Conservation (phyloP, 2,329 filamentous ascomycete genomes). For the Ophiostoma australiae region DNA sequence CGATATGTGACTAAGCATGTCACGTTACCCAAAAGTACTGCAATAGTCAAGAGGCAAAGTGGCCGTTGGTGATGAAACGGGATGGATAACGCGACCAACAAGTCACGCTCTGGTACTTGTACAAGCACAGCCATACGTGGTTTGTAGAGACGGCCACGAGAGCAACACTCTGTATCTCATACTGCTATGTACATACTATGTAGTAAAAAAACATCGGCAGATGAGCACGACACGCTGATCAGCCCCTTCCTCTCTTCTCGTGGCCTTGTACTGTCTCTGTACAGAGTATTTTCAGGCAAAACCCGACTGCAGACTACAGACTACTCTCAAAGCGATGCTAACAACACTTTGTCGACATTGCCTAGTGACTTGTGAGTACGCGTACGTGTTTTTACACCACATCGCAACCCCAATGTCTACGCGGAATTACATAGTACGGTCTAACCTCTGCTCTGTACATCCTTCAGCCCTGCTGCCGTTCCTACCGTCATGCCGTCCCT, state of each 20-base stretch:
- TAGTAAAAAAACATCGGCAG: background rate
- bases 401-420: too few species aligned
- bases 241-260: background rate
- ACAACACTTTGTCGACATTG: background rate
- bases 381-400: background rate
- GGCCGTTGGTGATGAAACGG: background rate
- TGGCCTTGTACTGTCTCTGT: background rate
- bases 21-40: background rate
- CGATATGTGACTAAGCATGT: background rate
- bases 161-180: too few species aligned
- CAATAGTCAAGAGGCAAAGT: background rate
- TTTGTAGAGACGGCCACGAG: too few species aligned
- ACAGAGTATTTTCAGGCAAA: background rate
- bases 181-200: too few species aligned
- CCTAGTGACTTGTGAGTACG: background rate
- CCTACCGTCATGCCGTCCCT: background rate
- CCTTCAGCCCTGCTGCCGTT: conserved; percentile 14
- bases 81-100: too few species aligned
- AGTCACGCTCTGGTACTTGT: too few species aligned
- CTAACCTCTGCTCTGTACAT: background rate
- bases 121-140: too few species aligned
- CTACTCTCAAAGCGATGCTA: background rate
- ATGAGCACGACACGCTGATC: background rate
- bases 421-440: too few species aligned
- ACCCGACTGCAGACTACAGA: background rate